Evolutionary conservation across 495 filamentous ascomycete species (phyloP).

Genomic region (Penicillium paradoxum): DNA sequence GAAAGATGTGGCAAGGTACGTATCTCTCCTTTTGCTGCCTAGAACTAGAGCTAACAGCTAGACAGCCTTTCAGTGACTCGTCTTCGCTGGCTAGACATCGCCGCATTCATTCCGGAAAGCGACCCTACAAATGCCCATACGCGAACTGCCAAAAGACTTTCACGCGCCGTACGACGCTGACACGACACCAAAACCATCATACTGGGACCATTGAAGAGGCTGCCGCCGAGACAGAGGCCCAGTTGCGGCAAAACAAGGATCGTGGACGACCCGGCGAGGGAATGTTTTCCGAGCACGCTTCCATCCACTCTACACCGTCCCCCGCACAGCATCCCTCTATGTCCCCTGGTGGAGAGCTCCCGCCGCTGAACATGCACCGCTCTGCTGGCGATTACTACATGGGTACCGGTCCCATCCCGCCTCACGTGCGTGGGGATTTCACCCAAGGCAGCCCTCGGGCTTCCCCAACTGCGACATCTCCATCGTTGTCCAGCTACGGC

Average conservation of each 20-base stretch:
- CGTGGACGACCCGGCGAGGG: constrained; percentile 67
- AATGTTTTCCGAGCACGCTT: constrained; percentile 72
- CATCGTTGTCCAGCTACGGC: constrained; percentile 53
- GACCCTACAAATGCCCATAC: constrained; percentile 96
- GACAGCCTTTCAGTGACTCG: constrained; percentile 95
- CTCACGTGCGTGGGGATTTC: constrained; percentile 74
- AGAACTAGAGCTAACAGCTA: constrained; percentile 4
- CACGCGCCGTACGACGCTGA: constrained; percentile 89
- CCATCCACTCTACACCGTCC: constrained; percentile 82
- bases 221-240: constrained; percentile 80
- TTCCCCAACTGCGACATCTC: constrained; percentile 58
- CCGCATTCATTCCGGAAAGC: constrained; percentile 90
- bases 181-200: constrained; percentile 93
- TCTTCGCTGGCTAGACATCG: constrained; percentile 92
- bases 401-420: constrained; percentile 66
- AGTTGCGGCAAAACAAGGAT: constrained; percentile 56
- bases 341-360: constrained; percentile 73
- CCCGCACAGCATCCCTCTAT: constrained; percentile 73
- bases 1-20: constrained; percentile 92
- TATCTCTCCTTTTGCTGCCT: neutral
- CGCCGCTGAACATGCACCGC: constrained; percentile 68
- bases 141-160: constrained; percentile 99
- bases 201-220: constrained; percentile 94
- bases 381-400: constrained; percentile 63
- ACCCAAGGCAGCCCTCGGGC: constrained; percentile 68